phyloP scores from a whole-genome alignment of 2,329 filamentous ascomycete species.

The Endocalyx cinctus region DNA sequence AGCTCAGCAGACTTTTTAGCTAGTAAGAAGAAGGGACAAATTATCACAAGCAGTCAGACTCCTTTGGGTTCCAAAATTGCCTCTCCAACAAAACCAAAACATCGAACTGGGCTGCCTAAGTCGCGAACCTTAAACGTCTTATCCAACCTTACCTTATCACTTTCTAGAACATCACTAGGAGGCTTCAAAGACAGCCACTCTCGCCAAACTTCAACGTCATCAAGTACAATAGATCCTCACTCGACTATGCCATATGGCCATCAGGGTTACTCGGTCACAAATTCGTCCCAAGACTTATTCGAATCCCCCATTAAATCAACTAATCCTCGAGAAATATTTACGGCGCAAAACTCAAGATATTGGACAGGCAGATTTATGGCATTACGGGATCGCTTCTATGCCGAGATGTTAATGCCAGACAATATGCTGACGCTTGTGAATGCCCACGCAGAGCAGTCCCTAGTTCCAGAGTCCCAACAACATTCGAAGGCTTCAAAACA shows the following conservation, averaged over 20 bases:
- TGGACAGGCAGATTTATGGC: conserved; percentile 60
- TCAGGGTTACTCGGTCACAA: too few relatives aligned
- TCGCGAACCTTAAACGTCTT: conserved; percentile 42
- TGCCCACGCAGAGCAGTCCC: conserved; percentile 15
- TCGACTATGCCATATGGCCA: too few relatives aligned
- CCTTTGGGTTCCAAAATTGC: conserved; percentile 3
- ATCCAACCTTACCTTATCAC: conserved; percentile 40
- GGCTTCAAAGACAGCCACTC: conserved; percentile 36
- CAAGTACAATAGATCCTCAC: too few relatives aligned
- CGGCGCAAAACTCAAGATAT: conserved; percentile 45
- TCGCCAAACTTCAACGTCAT: conserved; percentile 34
- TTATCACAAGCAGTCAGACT: conserved; percentile 7
- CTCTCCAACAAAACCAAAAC: conserved; percentile 10
- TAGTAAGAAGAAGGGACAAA: conserved; percentile 11
- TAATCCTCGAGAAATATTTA: conserved; percentile 30
- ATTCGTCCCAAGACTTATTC: too few relatives aligned
- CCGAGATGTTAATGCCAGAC: conserved; percentile 31
- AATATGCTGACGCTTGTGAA: conserved; percentile 19
- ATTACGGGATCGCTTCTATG: conserved; percentile 50
- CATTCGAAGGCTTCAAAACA: too few relatives aligned
- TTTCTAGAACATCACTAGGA: conserved; percentile 31
- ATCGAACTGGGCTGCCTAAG: conserved; percentile 31
- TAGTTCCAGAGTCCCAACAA: not conserved
- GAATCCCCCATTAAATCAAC: too few relatives aligned
- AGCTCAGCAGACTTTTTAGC: conserved; percentile 6